Evolutionary conservation across 805 yeast genomes (phyloP).

Genomic region (Saturnispora gosingensis): DNA sequence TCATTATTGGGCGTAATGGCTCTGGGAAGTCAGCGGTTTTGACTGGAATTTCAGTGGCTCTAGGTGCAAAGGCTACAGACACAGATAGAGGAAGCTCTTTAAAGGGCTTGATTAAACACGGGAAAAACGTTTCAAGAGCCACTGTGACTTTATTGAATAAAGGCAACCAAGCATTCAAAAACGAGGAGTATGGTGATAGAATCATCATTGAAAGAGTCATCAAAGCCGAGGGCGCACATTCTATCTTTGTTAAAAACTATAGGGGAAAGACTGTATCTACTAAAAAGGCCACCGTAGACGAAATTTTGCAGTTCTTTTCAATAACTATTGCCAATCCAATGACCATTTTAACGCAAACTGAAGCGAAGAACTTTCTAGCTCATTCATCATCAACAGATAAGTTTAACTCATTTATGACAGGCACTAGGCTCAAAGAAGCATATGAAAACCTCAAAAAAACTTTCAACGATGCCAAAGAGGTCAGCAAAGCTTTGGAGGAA

Average conservation of each 20-base stretch:
- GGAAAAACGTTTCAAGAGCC: conserved; percentile 59
- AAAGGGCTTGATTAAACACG: conserved; percentile 67
- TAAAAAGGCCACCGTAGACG: conserved; percentile 57
- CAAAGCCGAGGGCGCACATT: conserved; percentile 39
- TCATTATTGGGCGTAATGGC: conserved; percentile 85
- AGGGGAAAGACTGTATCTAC: conserved; percentile 44
- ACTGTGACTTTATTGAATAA: conserved; percentile 54
- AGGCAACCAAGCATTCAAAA: conserved; percentile 57
- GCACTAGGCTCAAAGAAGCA: conserved; percentile 66
- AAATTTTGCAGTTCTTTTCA: conserved; percentile 59
- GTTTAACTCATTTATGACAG: conserved; percentile 70
- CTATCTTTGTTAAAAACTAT: conserved; percentile 48
- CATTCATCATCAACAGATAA: conserved; percentile 64
- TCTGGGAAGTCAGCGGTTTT: conserved; percentile 84
- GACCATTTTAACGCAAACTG: conserved; percentile 88
- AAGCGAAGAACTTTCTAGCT: conserved; percentile 82
- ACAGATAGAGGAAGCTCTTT: conserved; percentile 77
- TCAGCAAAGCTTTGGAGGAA: conserved; percentile 31
- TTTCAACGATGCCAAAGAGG: conserved; percentile 32
- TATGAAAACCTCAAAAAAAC: conserved; percentile 40
- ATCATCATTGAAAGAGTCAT: conserved; percentile 66
- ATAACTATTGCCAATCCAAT: conserved; percentile 84
- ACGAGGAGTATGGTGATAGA: conserved; percentile 54
- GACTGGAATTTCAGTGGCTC: conserved; percentile 78
- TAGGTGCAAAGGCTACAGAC: conserved; percentile 81